These are phyloP conservation scores for Gnomoniopsis sp. DNA, from an alignment of 2,329 filamentous ascomycete species.

Conservation along the genomic window DNA sequence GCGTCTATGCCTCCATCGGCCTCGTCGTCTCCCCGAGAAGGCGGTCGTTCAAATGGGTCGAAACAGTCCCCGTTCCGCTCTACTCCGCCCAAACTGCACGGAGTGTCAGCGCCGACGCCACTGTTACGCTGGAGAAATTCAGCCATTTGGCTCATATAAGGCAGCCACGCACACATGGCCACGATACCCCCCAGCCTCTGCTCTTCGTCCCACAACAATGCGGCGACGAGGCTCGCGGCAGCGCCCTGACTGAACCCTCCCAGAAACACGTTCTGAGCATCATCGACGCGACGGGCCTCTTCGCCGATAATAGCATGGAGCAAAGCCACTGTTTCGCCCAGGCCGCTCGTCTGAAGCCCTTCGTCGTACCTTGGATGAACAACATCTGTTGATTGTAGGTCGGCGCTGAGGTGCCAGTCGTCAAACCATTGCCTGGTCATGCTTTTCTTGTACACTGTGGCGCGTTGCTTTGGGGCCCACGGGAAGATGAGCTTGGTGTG, in stretches of 20 bases:
- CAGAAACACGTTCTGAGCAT: slow-evolving; percentile 38
- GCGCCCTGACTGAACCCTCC: slow-evolving; percentile 54
- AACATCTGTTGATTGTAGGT: slow-evolving; percentile 10
- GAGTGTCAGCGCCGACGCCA: slow-evolving; percentile 2
- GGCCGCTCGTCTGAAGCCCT: slow-evolving; percentile 35
- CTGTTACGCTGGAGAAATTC: slow-evolving; percentile 14
- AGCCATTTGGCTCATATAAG: slow-evolving; percentile 33
- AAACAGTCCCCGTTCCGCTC: slow-evolving; percentile 15
- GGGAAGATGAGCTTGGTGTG: slow-evolving; percentile 49
- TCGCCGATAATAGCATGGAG: slow-evolving; percentile 34
- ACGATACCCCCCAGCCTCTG: slow-evolving; percentile 33
- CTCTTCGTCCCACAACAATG: slow-evolving; percentile 41
- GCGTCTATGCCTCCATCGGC: not conserved
- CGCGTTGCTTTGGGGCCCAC: slow-evolving; percentile 38
- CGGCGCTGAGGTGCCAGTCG: slow-evolving; percentile 30
- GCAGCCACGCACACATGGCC: slow-evolving; percentile 45
- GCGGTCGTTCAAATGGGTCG: slow-evolving; percentile 8
- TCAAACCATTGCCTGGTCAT: slow-evolving; percentile 46
- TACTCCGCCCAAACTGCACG: not conserved
- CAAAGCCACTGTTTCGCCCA: slow-evolving; percentile 39
- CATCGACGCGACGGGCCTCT: slow-evolving; percentile 35
- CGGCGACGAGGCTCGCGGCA: slow-evolving; percentile 39
- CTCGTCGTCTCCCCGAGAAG: slow-evolving; percentile 12
- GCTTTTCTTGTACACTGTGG: slow-evolving; percentile 35
- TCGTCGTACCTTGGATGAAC: slow-evolving; percentile 16